Conservation (phyloP, 805 yeast species). For the Candida glaebosa region DNA sequence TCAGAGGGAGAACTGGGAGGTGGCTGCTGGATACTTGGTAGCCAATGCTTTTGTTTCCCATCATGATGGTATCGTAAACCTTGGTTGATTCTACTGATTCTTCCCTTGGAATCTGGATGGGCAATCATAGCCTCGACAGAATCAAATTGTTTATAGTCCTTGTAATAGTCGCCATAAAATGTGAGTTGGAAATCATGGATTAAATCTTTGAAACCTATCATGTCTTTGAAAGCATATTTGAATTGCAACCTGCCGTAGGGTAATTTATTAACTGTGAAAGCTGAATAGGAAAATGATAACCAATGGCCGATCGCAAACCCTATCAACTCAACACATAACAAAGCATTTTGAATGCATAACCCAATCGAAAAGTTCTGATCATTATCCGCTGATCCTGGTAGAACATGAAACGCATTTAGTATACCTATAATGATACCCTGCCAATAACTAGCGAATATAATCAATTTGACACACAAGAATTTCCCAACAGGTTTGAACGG, state of each 20-base stretch:
- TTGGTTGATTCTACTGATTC: slow-evolving; percentile 68
- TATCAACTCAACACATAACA: slow-evolving; percentile 79
- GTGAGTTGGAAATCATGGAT: slow-evolving; percentile 74
- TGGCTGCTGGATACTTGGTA: slow-evolving; percentile 23
- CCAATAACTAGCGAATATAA: slow-evolving; percentile 98
- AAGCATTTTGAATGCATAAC: slow-evolving; percentile 67
- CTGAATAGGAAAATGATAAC: slow-evolving; percentile 75
- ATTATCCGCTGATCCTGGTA: slow-evolving; percentile 32
- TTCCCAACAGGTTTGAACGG: slow-evolving; percentile 89
- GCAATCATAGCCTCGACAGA: slow-evolving; percentile 68
- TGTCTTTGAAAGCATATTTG: slow-evolving; percentile 67
- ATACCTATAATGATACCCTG: slow-evolving; percentile 68
- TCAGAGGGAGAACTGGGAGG: slow-evolving; percentile 10
- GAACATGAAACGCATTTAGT: slow-evolving; percentile 45
- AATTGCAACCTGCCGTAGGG: slow-evolving; percentile 69
- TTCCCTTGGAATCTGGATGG: slow-evolving; percentile 62
- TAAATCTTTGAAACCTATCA: slow-evolving; percentile 74
- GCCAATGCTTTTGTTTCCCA: slow-evolving; percentile 84
- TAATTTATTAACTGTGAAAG: slow-evolving; percentile 56
- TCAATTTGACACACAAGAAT: slow-evolving; percentile 86
- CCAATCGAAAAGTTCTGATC: slow-evolving; percentile 40
- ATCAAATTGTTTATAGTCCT: slow-evolving; percentile 77
- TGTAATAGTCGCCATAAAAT: slow-evolving; percentile 64
- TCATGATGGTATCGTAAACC: slow-evolving; percentile 80
- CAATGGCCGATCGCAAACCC: slow-evolving; percentile 89